A percentile compares a stretch with the other conserved stretches of the same genome.
These are phyloP conservation scores for Apophysomyces trapeziformis DNA, from an alignment of 371 early-diverging fungal genomes.

Conservation along the genomic window DNA sequence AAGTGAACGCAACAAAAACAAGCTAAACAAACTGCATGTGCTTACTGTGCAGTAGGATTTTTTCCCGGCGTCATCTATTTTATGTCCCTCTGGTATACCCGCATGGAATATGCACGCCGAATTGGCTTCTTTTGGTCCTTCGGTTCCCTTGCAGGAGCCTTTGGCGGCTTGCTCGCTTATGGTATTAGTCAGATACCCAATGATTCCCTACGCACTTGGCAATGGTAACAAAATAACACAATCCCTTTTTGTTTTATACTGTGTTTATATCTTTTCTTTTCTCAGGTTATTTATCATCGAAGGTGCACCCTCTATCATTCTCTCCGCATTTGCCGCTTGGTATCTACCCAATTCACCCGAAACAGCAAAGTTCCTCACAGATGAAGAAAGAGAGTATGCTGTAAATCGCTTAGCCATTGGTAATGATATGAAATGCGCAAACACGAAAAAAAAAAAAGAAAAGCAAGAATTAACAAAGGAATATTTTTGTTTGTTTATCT, in stretches of 20 bases:
- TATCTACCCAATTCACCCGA: conserved; percentile 65
- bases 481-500: no score
- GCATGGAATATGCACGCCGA: conserved; percentile 44
- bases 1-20: background rate
- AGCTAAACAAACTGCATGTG: background rate
- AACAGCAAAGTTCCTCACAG: conserved; percentile 56
- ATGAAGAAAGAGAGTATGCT: conserved; percentile 56
- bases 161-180: conserved; percentile 38
- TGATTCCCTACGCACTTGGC: conserved; percentile 38
- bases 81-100: conserved; percentile 50
- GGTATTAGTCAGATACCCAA: conserved; percentile 40
- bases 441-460: background rate
- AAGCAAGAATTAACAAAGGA: no score
- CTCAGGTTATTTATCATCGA: conserved; percentile 61
- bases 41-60: conserved; percentile 15
- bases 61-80: conserved; percentile 37
- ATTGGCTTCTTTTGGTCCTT: conserved; percentile 48
- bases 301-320: conserved; percentile 48
- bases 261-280: background rate
- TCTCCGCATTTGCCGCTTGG: conserved; percentile 42
- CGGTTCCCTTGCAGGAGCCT: conserved; percentile 48
- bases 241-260: background rate
- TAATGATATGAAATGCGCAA: conserved; percentile 13
- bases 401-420: conserved; percentile 46
- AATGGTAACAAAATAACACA: conserved; percentile 30